A percentile compares a stretch with the other conserved stretches of the same genome.
Evolutionary conservation across 345 rosid species (phyloP).

Genomic region (Salix purpurea): DNA sequence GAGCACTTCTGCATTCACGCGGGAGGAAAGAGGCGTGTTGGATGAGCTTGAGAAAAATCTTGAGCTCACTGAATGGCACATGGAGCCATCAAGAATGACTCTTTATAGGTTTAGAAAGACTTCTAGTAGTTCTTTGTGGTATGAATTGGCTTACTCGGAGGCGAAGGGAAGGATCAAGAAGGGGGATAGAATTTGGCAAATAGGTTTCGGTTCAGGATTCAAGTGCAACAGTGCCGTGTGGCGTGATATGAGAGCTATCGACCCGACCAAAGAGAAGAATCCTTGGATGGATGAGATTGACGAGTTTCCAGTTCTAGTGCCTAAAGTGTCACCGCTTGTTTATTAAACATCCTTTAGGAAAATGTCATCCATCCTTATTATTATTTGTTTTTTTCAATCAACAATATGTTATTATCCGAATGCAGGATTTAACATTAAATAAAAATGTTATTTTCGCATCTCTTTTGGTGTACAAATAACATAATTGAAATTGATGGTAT

Average conservation of each 20-base stretch:
- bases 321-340: not conserved
- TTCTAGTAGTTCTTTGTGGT: constrained; percentile 87
- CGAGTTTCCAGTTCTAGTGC: constrained; percentile 70
- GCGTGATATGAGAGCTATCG: constrained; percentile 60
- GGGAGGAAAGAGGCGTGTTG: constrained; percentile 75
- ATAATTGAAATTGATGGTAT: too few species aligned
- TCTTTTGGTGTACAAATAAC: too few species aligned
- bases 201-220: constrained; percentile 90
- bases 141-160: constrained; percentile 77
- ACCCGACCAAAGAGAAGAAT: constrained; percentile 66
- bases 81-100: constrained; percentile 96
- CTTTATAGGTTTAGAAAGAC: constrained; percentile 82
- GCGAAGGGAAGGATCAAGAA: constrained; percentile 79
- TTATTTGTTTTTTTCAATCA: too few species aligned
- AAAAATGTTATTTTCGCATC: too few species aligned
- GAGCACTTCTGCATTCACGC: constrained; percentile 91
- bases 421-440: too few species aligned
- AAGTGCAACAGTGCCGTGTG: constrained; percentile 94
- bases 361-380: too few species aligned
- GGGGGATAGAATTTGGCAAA: constrained; percentile 87
- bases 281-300: constrained; percentile 80
- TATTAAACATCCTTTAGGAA: not conserved
- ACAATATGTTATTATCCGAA: too few species aligned
- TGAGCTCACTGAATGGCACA: constrained; percentile 67
- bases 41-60: constrained; percentile 86